A percentile compares a stretch with the other conserved stretches of the same genome.
phyloP scores from a whole-genome alignment of 768 basidiomycete genomes.

The Panaeolus papilionaceus region DNA sequence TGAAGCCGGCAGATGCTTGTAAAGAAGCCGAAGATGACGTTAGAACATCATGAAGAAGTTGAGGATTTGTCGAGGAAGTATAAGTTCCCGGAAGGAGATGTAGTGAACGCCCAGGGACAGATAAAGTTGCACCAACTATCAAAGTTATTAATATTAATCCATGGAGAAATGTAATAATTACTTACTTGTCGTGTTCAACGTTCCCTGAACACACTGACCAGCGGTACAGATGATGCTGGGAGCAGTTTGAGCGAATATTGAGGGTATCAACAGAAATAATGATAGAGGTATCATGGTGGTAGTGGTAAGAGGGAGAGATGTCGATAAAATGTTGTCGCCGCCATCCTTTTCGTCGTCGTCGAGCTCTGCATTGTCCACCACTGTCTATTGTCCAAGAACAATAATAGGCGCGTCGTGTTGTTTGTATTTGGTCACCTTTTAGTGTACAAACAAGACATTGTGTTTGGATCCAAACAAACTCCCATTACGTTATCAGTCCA shows the following conservation, averaged over 20 bases:
- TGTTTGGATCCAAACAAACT: conserved; percentile 1
- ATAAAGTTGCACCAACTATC: conserved; percentile 73
- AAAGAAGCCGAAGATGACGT: conserved; percentile 67
- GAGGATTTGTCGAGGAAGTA: conserved; percentile 70
- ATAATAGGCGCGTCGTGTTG: not conserved
- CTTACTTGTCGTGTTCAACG: conserved; percentile 71
- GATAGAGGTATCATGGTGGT: conserved; percentile 11
- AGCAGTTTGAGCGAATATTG: conserved; percentile 60
- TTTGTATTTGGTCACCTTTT: conserved; percentile 3
- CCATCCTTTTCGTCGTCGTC: conserved; percentile 17
- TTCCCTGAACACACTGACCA: conserved; percentile 86
- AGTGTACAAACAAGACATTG: not conserved
- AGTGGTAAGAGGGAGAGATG: conserved; percentile 9
- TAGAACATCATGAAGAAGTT: conserved; percentile 71
- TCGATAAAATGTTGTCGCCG: not conserved
- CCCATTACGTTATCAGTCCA: not conserved
- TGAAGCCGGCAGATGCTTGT: conserved; percentile 67
- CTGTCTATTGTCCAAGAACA: not conserved
- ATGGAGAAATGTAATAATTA: conserved; percentile 43
- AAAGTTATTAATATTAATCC: conserved; percentile 29
- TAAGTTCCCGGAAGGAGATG: conserved; percentile 83
- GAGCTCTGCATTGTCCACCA: conserved; percentile 13
- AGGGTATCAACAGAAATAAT: conserved; percentile 5
- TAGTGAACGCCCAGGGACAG: conserved; percentile 55
- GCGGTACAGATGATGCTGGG: conserved; percentile 79